Evolutionary conservation across 768 basidiomycete species (phyloP).

Genomic region (Goffeauzyma gilvescens): DNA sequence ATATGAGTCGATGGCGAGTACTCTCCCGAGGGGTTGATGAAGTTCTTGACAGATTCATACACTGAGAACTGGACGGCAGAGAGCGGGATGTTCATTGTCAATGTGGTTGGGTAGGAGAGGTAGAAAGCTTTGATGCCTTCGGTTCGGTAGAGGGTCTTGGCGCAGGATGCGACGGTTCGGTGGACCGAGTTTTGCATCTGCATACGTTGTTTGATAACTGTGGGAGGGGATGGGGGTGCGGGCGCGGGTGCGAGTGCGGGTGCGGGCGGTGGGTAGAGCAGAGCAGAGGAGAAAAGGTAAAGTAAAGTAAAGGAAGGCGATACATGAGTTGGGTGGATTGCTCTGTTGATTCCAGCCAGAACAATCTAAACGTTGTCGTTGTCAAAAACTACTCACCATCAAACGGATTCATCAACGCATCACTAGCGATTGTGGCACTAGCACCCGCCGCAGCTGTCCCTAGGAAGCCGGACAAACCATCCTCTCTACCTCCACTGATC

Average conservation of each 20-base stretch:
- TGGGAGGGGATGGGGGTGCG: constrained; percentile 6
- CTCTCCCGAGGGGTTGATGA: constrained; percentile 63
- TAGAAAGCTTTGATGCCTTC: constrained; percentile 89
- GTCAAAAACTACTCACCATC: constrained; percentile 50
- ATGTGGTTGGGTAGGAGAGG: constrained; percentile 92
- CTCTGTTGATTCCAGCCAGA: too few species aligned
- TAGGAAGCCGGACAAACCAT: constrained; percentile 53
- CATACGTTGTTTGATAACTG: constrained; percentile 99
- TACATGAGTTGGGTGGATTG: too few species aligned
- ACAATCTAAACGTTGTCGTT: too few species aligned
- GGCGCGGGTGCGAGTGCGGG: too few species aligned
- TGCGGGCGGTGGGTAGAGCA: constrained; percentile 1
- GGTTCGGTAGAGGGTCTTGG: constrained; percentile 57
- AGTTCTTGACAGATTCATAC: constrained; percentile 75
- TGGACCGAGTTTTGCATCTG: constrained; percentile 87
- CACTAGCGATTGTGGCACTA: constrained; percentile 78
- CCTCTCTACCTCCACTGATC: constrained; percentile 53
- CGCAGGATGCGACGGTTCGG: constrained; percentile 68
- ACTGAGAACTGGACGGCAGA: constrained; percentile 95
- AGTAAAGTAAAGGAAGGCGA: background rate
- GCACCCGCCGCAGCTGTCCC: constrained; percentile 89
- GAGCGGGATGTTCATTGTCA: constrained; percentile 91
- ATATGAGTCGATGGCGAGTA: constrained; percentile 93
- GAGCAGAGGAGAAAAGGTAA: constrained; percentile 10
- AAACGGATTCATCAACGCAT: constrained; percentile 98